Base-by-base conservation (phyloP, 805 yeast species). In the Nadsonia fulvescens region DNA sequence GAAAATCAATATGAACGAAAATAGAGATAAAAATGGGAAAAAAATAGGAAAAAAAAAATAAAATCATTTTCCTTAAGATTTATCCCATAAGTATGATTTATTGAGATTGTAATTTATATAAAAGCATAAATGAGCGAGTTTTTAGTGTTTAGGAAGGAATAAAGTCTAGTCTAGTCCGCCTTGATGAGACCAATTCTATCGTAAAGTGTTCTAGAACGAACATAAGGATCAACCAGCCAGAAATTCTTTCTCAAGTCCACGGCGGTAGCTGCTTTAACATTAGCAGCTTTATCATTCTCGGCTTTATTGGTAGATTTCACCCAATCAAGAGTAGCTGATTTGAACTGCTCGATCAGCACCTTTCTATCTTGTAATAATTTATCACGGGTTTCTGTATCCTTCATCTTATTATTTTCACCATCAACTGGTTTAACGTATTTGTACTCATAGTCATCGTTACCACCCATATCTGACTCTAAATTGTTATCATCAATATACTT, bases 401-500 rank as follows among this genome's bases (percentile, higher is more conserved):
- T 37, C 23, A 58, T 43, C 19, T 30, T 53, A 18, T 54, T 58
- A 40, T 79, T 78, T 31, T 62, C 69, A 10, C 67, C 61, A 17
- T 56, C 55, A 7, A 61, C 58, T 16, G 94, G 93, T 20, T 53
- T 53, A 11, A 56, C 49, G 47, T 75, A 89, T 28, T 63, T 46
- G 53, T 63, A 65, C 32, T 66, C 70, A 36, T 54, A 61, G 12
- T 47, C 50, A 35, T 71, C 73, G 7, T 60, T 55, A 22, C 96
- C 96, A 8, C 93, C 95, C 32, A 83, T 49, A 20, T 62, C 66
- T 35, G 57, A 53, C 15, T 92, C 83, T 35, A 89, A 60, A 40
- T 66, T 57, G 14, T 65, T 54, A 15, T 51, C 44, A 23, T 65
- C 70, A 20, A 86, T 66, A 46, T 56, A 67, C 37, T 73, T 60